A percentile compares a stretch with the other conserved stretches of the same genome.
Evolutionary conservation across 345 rosid species (phyloP).

Genomic region (Hibiscus syriacus): DNA sequence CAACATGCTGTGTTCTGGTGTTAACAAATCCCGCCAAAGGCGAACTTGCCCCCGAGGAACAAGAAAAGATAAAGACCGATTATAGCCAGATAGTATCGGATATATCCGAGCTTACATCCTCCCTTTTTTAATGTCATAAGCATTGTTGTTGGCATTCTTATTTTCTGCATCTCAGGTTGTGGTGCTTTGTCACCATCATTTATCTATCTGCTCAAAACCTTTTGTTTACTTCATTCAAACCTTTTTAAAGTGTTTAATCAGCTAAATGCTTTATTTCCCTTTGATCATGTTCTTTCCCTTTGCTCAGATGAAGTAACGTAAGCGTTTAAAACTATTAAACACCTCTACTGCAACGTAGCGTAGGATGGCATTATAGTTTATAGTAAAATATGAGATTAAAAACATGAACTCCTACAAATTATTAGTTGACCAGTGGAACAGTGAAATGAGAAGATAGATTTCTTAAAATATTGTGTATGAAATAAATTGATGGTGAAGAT

Average conservation of each 20-base stretch:
- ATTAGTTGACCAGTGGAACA: too few relatives aligned
- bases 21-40: constrained; percentile 75
- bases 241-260: neutral
- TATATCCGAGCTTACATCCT: constrained; percentile 48
- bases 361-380: too few relatives aligned
- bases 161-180: neutral
- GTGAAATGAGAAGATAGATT: too few relatives aligned
- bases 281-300: too few relatives aligned
- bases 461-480: too few relatives aligned
- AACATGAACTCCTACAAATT: too few relatives aligned
- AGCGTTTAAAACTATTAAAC: too few relatives aligned
- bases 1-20: constrained; percentile 89
- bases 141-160: neutral
- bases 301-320: too few relatives aligned
- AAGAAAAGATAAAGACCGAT: constrained; percentile 56
- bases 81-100: constrained; percentile 54
- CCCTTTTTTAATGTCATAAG: constrained; percentile 29
- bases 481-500: too few relatives aligned
- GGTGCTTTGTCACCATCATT: neutral
- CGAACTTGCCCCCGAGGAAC: constrained; percentile 52
- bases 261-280: too few relatives aligned
- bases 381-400: too few relatives aligned
- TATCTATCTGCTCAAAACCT: neutral
- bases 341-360: too few relatives aligned
- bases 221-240: neutral